Evolutionary conservation across 208 protist species (phyloP), one percentile per base, ranked within the genome.

Genomic region (Crithidia expoeki): DNA sequence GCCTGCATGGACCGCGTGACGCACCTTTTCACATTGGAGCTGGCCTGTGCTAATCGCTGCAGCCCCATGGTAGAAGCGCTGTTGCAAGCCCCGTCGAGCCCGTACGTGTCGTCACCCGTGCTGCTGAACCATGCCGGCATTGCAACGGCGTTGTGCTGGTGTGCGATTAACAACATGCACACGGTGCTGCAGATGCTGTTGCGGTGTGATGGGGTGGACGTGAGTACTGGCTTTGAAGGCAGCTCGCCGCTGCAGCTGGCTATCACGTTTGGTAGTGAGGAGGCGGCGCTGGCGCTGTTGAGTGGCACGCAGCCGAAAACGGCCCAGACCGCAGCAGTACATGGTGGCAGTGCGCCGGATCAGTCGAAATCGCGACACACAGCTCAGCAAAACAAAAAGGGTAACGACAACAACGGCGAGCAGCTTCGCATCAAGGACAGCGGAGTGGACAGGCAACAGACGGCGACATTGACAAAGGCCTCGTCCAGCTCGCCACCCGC

Each of bases 141-240:
- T 25, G 86, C 89, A 25, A 83, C 89, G 21, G 80, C 86, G 53
- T 74, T 95, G 32, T 95, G 86, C 66, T 95, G 86, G 86, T 91
- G 86, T 53, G 86, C 89, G 4, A 58, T 93, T 46, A 93, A 91
- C 73, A 89, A 92, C 74, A 79, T 91, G 62, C 72, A 74, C 11
- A 72, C 77, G 19, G 63, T 93, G 34, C 82, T 95, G 49, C 65
- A 74, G 53, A 74, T 62, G 49, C 79, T 95, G 23, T 70, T 93
- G 28, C 27, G 60, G 47, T 74, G 83, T 49, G 64, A 68, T 58
- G 85, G 89, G 14, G 84, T 88, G 19, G 81, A 88, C 65, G 83
- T 80, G 27, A 74, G 78, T 16, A 58, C 81, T n/a, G 79, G 79
- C 12, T 65, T 93, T 21, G 85, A 92, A 59, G 89, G 80, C 21